Base-by-base conservation (phyloP, 2,329 filamentous ascomycete genomes). In the Fusarium sp. region DNA sequence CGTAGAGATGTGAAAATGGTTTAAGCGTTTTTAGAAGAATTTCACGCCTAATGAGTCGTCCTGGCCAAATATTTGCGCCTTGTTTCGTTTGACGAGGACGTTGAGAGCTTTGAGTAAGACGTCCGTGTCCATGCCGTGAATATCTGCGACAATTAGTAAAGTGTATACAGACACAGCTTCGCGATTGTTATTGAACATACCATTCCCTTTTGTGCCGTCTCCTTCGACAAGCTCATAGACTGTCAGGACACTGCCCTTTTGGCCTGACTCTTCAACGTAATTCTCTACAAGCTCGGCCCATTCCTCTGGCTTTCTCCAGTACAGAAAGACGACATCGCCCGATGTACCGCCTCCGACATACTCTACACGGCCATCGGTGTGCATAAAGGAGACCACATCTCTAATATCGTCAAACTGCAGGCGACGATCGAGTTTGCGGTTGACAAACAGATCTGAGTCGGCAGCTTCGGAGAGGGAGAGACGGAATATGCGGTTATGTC, bases 1-100 rank as follows among this genome's bases (percentile, higher is more conserved):
- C 59, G 61, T 72, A 71, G 60, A 69, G 56, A 70, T 61, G 65
- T 64, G 55, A 44, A 49, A 60, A 59, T 64, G 51, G 60, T 27
- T 44, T 45, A n/a, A 66, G 55, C 57, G 43, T 50, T 90, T 83
- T 90, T 83, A 98, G 79, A 98, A 98, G 83, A 99, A 98, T 83
- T 99, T 99, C 71, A 98, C 94, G 76, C 96, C 96, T 76, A 92
- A 89, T 66, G 93, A 92, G 78, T 95, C 94, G 76, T 95, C 94
- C 57, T 89, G 88, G 34, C 95, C 95, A 82, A 99, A 98, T 27
- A 98, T 90, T 81, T 98, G 95, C 16, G 95, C 95, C 82, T 92
- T 97, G 73, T 94, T 94, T 68, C 91, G 88, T 85, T 97, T 97
- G 38, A 97, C 95, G 51, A 98, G 86, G 52, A 96, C 85, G 65